These are phyloP conservation scores for Colletotrichum plurivorum DNA, from an alignment of 2,329 filamentous ascomycete species.

Conservation along the genomic window DNA sequence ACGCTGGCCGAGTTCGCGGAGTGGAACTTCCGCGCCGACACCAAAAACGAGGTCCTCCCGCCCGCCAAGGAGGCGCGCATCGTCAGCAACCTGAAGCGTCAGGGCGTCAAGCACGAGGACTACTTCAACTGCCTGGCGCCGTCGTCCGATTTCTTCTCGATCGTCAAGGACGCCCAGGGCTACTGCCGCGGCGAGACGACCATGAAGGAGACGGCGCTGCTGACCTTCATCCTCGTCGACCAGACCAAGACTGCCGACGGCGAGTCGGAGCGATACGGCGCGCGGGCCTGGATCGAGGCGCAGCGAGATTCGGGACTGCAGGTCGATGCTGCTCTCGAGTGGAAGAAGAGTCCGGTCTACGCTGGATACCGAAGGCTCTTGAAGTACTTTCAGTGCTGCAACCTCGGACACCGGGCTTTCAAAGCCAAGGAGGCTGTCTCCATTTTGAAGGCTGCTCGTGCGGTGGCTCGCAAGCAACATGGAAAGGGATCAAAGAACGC, in stretches of 20 bases:
- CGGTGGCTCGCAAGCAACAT: too few species aligned
- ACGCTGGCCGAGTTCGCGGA: background rate
- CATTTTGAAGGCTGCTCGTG: background rate
- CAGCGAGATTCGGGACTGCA: background rate
- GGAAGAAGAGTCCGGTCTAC: constrained; percentile 1
- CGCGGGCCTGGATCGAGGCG: background rate
- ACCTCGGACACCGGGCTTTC: background rate
- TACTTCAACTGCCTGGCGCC: background rate
- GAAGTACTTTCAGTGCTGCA: constrained; percentile 1
- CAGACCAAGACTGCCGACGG: background rate
- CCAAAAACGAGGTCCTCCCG: background rate
- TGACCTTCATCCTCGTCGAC: background rate
- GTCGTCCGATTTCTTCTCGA: background rate
- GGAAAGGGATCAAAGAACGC: too few species aligned
- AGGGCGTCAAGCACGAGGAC: background rate
- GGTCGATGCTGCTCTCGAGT: background rate
- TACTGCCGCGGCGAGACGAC: background rate
- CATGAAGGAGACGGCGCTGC: background rate
- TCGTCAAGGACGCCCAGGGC: background rate
- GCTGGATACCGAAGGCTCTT: background rate
- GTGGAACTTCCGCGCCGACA: constrained; percentile 5
- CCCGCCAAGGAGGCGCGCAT: background rate
- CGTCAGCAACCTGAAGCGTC: background rate
- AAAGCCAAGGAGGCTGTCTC: background rate
- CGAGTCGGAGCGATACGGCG: background rate